Evolutionary conservation across 192 early-diverging fungal genomes (phyloP).

Genomic region (Coemansia sp.): DNA sequence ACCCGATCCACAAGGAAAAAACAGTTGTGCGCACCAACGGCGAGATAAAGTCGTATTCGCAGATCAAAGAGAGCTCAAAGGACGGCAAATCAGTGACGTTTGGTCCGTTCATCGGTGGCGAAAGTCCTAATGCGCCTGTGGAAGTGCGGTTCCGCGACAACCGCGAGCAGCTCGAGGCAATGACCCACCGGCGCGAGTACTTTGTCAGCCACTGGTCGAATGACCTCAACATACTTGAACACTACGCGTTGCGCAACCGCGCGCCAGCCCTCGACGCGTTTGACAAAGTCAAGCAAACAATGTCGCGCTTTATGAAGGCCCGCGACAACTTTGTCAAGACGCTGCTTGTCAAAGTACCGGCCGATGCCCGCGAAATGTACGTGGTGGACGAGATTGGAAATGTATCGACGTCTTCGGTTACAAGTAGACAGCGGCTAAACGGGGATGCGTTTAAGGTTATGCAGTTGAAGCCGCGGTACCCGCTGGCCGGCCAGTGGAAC

Average conservation of each 20-base stretch:
- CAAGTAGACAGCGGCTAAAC: conserved; percentile 14
- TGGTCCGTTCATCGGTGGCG: conserved; percentile 63
- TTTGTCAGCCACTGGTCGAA: conserved; percentile 81
- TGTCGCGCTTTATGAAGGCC: conserved; percentile 19
- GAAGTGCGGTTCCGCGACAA: conserved; percentile 68
- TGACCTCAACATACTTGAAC: conserved; percentile 81
- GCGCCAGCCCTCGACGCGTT: conserved; percentile 16
- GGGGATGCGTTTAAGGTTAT: conserved; percentile 57
- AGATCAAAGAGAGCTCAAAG: conserved; percentile 27
- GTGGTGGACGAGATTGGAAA: conserved; percentile 87
- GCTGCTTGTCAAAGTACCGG: conserved; percentile 61
- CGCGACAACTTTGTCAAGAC: conserved; percentile 47
- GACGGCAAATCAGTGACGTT: conserved; percentile 64
- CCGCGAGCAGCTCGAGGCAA: conserved; percentile 66
- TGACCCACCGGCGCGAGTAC: conserved; percentile 42
- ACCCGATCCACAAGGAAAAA: conserved; percentile 71
- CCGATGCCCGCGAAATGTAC: conserved; percentile 70
- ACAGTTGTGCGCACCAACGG: conserved; percentile 61
- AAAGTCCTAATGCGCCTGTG: conserved; percentile 16
- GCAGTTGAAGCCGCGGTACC: conserved; percentile 87
- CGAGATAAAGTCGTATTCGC: conserved; percentile 11
- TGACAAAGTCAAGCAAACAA: conserved; percentile 32
- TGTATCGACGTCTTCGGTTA: conserved; percentile 84
- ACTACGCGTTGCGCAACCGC: conserved; percentile 68
- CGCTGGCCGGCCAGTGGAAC: conserved; percentile 95